Evolutionary conservation across 805 yeast species (phyloP).

Genomic region (Saccharomycopsis selenospora): DNA sequence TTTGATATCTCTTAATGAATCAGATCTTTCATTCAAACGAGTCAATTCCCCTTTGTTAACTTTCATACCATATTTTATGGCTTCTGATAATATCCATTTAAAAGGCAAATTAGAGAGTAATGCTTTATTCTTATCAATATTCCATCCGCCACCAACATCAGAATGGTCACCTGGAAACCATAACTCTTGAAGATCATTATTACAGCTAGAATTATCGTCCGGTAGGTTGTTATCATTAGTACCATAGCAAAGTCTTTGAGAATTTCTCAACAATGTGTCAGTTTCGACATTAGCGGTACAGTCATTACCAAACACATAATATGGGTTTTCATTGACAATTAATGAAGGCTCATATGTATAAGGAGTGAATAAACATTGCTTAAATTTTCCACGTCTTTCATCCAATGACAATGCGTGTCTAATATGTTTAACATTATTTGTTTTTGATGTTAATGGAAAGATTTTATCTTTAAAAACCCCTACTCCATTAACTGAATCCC

Average conservation of each 20-base stretch:
- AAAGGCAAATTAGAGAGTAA: constrained; percentile 43
- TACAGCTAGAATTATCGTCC: neutral
- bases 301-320: constrained; percentile 9
- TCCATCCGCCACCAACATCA: constrained; percentile 67
- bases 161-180: constrained; percentile 70
- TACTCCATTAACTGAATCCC: constrained; percentile 64
- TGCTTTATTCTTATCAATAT: constrained; percentile 38
- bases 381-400: constrained; percentile 58
- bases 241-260: neutral
- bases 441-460: constrained; percentile 50
- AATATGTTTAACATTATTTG: constrained; percentile 47
- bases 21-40: constrained; percentile 34
- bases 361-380: constrained; percentile 47
- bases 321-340: constrained; percentile 21
- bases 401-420: constrained; percentile 64
- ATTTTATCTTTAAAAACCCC: constrained; percentile 50
- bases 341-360: constrained; percentile 32
- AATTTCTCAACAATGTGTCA: neutral
- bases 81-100: constrained; percentile 55
- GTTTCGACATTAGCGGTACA: constrained; percentile 3
- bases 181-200: constrained; percentile 42
- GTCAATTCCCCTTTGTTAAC: constrained; percentile 37
- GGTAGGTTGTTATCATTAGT: neutral
- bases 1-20: constrained; percentile 36
- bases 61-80: constrained; percentile 41